Percentiles rank a stretch among this genome's conserved stretches.
Evolutionary conservation across 1,284 basidiomycete genomes (phyloP).

Genomic region (Ustilago cynodontis): DNA sequence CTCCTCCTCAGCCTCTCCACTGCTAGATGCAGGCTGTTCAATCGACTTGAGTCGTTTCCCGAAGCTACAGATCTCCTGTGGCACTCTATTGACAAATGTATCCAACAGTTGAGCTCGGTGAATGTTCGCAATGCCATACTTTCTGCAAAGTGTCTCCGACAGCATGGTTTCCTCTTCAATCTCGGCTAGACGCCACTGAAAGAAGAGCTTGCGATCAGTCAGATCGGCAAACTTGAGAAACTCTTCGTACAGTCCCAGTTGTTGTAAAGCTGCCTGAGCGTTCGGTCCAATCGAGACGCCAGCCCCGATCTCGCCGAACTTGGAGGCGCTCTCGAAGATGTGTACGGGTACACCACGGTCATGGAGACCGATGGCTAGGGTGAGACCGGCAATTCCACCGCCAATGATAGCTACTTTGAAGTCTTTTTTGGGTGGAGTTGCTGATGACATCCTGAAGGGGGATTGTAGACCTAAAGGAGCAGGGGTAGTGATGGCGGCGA

Average conservation of each 20-base stretch:
- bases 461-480: neutral
- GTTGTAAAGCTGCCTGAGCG: constrained; percentile 33
- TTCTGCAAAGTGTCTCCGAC: constrained; percentile 42
- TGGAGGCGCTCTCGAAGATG: constrained; percentile 48
- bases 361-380: constrained; percentile 44
- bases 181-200: constrained; percentile 53
- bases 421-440: constrained; percentile 29
- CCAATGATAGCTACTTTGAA: constrained; percentile 50
- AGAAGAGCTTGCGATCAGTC: constrained; percentile 46
- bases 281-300: constrained; percentile 43
- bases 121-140: constrained; percentile 47
- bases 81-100: constrained; percentile 33
- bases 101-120: constrained; percentile 56
- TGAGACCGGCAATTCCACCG: constrained; percentile 56
- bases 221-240: constrained; percentile 48
- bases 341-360: constrained; percentile 27
- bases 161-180: constrained; percentile 31
- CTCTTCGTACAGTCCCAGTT: constrained; percentile 35
- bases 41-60: constrained; percentile 43
- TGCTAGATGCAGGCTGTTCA: constrained; percentile 11
- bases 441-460: constrained; percentile 3
- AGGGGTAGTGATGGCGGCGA: neutral
- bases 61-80: constrained; percentile 37
- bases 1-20: neutral
- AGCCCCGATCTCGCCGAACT: constrained; percentile 52